These are phyloP conservation scores for Nadsonia fulvescens DNA, from an alignment of 805 yeast species.

Conservation along the genomic window DNA sequence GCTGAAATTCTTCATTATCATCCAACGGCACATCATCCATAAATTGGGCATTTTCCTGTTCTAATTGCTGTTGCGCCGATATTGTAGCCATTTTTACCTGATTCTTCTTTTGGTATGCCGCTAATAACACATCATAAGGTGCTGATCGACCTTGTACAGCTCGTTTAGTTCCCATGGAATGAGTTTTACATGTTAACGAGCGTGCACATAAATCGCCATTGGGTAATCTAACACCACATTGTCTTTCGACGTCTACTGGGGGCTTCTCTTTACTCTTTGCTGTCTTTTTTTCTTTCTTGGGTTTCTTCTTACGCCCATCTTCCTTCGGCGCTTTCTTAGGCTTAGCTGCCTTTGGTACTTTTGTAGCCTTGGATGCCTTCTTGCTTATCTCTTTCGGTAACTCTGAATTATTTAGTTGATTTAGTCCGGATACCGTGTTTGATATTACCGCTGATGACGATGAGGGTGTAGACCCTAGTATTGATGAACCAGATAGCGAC, in stretches of 20 bases:
- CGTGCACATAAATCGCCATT: slow-evolving; percentile 95
- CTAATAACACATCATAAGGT: slow-evolving; percentile 73
- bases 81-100: slow-evolving; percentile 63
- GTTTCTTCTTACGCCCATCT: slow-evolving; percentile 1
- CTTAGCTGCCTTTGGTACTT: slow-evolving; percentile 1
- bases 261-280: slow-evolving; percentile 40
- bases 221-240: slow-evolving; percentile 89
- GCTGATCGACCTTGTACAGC: slow-evolving; percentile 88
- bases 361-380: neutral
- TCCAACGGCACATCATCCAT: slow-evolving; percentile 29
- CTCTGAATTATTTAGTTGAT: slow-evolving; percentile 1
- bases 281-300: slow-evolving; percentile 9
- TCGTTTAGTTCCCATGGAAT: slow-evolving; percentile 95
- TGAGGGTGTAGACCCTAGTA: too few species aligned
- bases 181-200: slow-evolving; percentile 90
- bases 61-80: slow-evolving; percentile 22
- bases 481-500: too few species aligned
- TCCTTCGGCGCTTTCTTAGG: slow-evolving; percentile 7
- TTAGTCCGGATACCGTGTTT: too few species aligned
- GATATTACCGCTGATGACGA: neutral
- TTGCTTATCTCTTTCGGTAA: slow-evolving; percentile 1
- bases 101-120: slow-evolving; percentile 80
- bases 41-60: slow-evolving; percentile 17
- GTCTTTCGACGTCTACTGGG: slow-evolving; percentile 80
- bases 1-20: slow-evolving; percentile 85